These are phyloP conservation scores for Tilletiaria anomala DNA, from an alignment of 1,284 basidiomycete species.

Conservation along the genomic window DNA sequence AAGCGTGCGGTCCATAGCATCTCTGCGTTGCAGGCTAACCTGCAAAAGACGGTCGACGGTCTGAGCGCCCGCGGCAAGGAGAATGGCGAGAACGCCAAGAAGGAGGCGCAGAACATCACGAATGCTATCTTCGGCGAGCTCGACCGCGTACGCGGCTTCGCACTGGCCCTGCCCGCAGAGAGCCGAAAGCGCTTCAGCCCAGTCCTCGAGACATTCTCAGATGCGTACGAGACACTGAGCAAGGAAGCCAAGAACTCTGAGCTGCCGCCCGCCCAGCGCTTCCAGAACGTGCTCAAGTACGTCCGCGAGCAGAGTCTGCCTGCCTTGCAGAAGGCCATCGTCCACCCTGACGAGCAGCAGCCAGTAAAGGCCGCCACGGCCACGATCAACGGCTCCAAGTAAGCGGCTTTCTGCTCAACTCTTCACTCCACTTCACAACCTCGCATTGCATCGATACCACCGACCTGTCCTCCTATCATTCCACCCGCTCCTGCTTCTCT, in stretches of 20 bases:
- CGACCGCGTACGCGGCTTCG: constrained; percentile 31
- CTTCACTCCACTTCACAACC: too few species aligned
- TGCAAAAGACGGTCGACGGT: constrained; percentile 17
- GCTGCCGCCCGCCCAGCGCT: constrained; percentile 20
- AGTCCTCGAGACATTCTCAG: constrained; percentile 26
- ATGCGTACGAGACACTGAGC: constrained; percentile 28
- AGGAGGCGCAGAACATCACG: constrained; percentile 26
- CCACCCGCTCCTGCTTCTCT: too few species aligned
- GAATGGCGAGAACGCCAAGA: constrained; percentile 24
- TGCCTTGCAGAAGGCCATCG: constrained; percentile 25
- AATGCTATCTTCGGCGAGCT: constrained; percentile 33
- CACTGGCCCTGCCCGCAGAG: constrained; percentile 25
- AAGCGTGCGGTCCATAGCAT: constrained; percentile 27
- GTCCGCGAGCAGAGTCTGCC: constrained; percentile 32
- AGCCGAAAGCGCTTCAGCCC: constrained; percentile 32
- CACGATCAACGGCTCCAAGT: too few species aligned
- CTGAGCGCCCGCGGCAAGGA: constrained; percentile 19
- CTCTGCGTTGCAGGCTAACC: constrained; percentile 23
- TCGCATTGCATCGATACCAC: too few species aligned
- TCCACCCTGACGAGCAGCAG: constrained; percentile 5
- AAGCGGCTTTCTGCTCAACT: too few species aligned
- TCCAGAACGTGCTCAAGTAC: constrained; percentile 25
- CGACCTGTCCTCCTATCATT: too few species aligned
- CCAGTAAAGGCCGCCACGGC: neutral
- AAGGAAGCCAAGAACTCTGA: constrained; percentile 31